These are phyloP conservation scores for Candida glucosophila DNA, from an alignment of 1,139 yeast genomes.

Conservation along the genomic window DNA sequence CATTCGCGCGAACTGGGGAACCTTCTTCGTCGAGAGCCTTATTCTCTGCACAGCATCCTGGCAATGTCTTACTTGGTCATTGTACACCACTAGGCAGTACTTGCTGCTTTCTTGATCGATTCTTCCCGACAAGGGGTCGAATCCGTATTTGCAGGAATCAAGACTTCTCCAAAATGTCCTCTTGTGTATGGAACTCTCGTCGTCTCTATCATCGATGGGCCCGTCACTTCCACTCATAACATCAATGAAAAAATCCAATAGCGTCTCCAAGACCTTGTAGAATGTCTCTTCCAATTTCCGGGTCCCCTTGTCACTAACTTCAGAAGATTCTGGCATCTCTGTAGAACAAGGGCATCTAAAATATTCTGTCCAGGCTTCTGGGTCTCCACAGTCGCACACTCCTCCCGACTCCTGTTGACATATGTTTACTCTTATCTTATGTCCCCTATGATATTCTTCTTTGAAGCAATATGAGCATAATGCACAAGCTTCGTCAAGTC, in stretches of 20 bases:
- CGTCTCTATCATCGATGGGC: conserved; percentile 22
- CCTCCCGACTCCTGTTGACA: conserved; percentile 84
- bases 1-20: conserved; percentile 64
- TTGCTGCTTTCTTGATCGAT: conserved; percentile 38
- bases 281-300: conserved; percentile 18
- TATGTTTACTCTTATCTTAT: conserved; percentile 63
- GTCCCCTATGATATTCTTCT: conserved; percentile 64
- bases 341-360: conserved; percentile 27
- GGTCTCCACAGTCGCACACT: conserved; percentile 64
- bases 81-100: conserved; percentile 58
- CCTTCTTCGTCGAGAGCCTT: conserved; percentile 54
- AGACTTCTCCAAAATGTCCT: conserved; percentile 22
- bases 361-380: conserved; percentile 46
- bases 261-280: conserved; percentile 38
- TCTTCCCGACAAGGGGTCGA: conserved; percentile 8
- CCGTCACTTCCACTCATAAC: conserved; percentile 44
- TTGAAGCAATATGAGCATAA: conserved; percentile 74
- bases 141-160: conserved; percentile 25
- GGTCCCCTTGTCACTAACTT: no score
- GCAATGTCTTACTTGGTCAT: conserved; percentile 71
- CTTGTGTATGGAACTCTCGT: conserved; percentile 13
- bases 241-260: conserved; percentile 72
- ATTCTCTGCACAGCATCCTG: conserved; percentile 67
- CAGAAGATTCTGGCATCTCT: no score
- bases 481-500: conserved; percentile 80